phyloP scores from a whole-genome alignment of 768 basidiomycete genomes.

The Podaxis sp. region DNA sequence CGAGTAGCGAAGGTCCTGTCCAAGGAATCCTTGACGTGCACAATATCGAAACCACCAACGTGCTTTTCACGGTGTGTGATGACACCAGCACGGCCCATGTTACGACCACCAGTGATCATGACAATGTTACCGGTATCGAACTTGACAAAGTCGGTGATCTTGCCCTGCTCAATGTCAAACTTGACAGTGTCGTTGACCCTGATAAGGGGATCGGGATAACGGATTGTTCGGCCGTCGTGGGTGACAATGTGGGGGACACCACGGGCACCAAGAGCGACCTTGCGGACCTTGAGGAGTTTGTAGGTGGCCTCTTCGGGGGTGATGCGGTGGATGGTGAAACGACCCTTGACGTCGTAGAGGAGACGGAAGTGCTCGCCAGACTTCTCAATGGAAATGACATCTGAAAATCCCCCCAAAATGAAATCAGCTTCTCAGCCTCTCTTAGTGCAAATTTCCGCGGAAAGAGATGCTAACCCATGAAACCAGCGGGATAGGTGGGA shows the following conservation, averaged over 20 bases:
- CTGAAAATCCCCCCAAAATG: constrained; percentile 36
- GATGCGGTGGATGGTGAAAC: constrained; percentile 99
- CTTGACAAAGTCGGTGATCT: constrained; percentile 90
- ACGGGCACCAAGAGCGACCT: constrained; percentile 86
- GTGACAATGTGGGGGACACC: constrained; percentile 98
- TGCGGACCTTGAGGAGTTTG: constrained; percentile 95
- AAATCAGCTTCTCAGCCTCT: background rate
- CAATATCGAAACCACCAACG: constrained; percentile 97
- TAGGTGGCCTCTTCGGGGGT: constrained; percentile 94
- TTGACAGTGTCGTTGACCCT: constrained; percentile 97
- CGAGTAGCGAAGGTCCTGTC: constrained; percentile 98
- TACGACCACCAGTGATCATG: constrained; percentile 98
- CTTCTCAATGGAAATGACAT: constrained; percentile 96
- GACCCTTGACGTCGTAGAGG: constrained; percentile 98
- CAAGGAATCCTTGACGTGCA: constrained; percentile 93
- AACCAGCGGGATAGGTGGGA: constrained; percentile 93
- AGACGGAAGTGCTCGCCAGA: constrained; percentile 99
- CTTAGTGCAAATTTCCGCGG: background rate
- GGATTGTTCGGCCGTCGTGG: constrained; percentile 99
- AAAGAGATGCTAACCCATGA: constrained; percentile 71
- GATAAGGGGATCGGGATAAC: constrained; percentile 96
- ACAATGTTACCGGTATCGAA: constrained; percentile 98
- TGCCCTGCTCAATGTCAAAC: constrained; percentile 92
- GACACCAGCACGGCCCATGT: constrained; percentile 98
- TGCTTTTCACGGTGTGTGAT: constrained; percentile 98